Base-by-base conservation (phyloP, 2,329 filamentous ascomycete species). In the Phoma sp. region DNA sequence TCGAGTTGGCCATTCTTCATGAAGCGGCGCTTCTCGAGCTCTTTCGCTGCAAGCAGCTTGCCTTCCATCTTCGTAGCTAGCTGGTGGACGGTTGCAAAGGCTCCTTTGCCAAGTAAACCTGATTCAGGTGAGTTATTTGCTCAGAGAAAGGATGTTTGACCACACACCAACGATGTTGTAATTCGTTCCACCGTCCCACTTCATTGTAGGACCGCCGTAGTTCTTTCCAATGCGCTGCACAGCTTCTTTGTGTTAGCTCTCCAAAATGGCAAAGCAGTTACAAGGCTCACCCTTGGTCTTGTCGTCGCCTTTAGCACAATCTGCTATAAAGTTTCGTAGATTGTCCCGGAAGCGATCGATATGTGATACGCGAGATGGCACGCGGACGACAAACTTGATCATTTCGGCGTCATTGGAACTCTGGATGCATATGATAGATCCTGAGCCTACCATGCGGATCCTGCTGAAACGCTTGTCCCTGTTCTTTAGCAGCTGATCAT, bases 61-160 rank as follows among this genome's bases (percentile, higher is more conserved):
- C 95, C 95, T 68, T 95, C 88, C 66, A 86, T 90, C 76, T 92
- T 96, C 17, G 89, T 88, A 0, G 94, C 94, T 24, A 97, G 84
- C 73, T 92, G 91, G 76, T 96, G 94, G 1, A 99, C 95, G 0
- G 88, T 91, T 4, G 95, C 95, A 78, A 99, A 99, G 3, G 95
- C 94, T 6, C 95, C 95, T 73, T 95, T 95, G 39, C 95, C 95
- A 60, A 99, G 89, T 43, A 86, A 82, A 24, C 88, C 86, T 74
- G 44, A 8, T 19, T 37, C 19, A 15, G 25, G 25, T 61, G 22
- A 66, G 57, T 43, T 27, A 1, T 13, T 41, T 12, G 27, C 6
- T 24, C 10, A 9, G 31, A 10, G 15, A 5, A 52, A 10, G 6
- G 6, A 21, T 4, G 15, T 46, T 17, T 15, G 21, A 10, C 35